Evolutionary conservation across 306 rosid species (phyloP).

Genomic region (Amphicarpaea edgeworthii): DNA sequence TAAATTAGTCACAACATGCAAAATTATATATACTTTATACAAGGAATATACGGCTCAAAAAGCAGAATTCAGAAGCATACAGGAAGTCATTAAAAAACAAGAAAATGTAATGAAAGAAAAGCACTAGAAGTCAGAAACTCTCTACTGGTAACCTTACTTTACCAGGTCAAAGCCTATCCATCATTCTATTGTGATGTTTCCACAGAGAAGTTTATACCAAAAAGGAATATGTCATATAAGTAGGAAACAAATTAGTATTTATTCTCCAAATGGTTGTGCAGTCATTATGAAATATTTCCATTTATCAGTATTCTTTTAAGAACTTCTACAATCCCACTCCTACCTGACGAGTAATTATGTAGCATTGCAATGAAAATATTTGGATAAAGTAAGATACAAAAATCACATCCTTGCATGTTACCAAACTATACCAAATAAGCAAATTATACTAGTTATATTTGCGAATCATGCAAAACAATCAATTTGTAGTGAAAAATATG

Average conservation of each 20-base stretch:
- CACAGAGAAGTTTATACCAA: neutral
- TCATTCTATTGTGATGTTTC: too few relatives aligned
- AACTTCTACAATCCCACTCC: neutral
- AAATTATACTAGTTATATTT: constrained; percentile 16
- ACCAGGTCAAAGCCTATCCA: too few relatives aligned
- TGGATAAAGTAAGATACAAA: constrained; percentile 10
- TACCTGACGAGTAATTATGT: constrained; percentile 1
- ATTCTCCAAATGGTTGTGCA: neutral
- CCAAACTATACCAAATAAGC: constrained; percentile 25
- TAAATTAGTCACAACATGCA: neutral
- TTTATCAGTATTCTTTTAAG: neutral
- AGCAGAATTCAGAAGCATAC: constrained; percentile 1
- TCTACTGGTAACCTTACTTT: too few relatives aligned
- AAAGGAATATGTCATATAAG: neutral
- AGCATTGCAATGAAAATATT: constrained; percentile 4
- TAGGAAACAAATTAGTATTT: neutral
- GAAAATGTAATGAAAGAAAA: too few relatives aligned
- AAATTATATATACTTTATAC: neutral
- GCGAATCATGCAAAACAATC: constrained; percentile 30
- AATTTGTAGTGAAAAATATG: constrained; percentile 7
- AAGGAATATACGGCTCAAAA: neutral
- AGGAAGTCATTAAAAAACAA: neutral
- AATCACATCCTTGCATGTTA: neutral
- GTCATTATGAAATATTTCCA: constrained; percentile 4
- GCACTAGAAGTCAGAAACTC: too few relatives aligned